phyloP scores from a whole-genome alignment of 805 yeast species.

The Candida methanosorbosa region DNA sequence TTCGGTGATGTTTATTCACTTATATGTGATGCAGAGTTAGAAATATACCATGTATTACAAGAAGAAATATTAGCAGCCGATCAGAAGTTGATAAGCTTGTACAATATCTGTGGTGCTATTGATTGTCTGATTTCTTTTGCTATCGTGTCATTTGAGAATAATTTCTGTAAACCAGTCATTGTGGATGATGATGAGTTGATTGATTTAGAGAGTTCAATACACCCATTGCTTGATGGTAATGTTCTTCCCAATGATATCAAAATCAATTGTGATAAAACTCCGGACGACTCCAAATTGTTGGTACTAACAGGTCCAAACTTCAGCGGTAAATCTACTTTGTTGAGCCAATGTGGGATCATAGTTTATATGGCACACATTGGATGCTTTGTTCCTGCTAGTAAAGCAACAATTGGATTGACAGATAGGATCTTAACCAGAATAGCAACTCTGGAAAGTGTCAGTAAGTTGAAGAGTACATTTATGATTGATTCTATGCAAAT shows the following conservation, averaged over 20 bases:
- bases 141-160: conserved; percentile 14
- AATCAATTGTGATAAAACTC: conserved; percentile 7
- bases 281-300: conserved; percentile 13
- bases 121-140: conserved; percentile 31
- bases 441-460: conserved; percentile 29
- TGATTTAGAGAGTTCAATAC: conserved; percentile 33
- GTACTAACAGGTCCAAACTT: conserved; percentile 42
- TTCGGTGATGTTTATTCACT: conserved; percentile 34
- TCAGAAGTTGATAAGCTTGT: conserved; percentile 9
- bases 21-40: conserved; percentile 33
- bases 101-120: conserved; percentile 22
- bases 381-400: conserved; percentile 42
- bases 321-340: conserved; percentile 44
- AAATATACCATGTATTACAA: conserved; percentile 26
- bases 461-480: conserved; percentile 38
- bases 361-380: conserved; percentile 46
- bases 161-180: conserved; percentile 26
- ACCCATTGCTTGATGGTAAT: conserved; percentile 31
- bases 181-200: conserved; percentile 15
- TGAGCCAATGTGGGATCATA: conserved; percentile 39
- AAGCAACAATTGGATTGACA: conserved; percentile 36
- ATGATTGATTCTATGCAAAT: conserved; percentile 35
- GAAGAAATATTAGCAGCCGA: conserved; percentile 8
- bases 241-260: conserved; percentile 33
- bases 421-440: conserved; percentile 35